Evolutionary conservation across 345 rosid genomes (phyloP).

Genomic region (Ceriops tagal): DNA sequence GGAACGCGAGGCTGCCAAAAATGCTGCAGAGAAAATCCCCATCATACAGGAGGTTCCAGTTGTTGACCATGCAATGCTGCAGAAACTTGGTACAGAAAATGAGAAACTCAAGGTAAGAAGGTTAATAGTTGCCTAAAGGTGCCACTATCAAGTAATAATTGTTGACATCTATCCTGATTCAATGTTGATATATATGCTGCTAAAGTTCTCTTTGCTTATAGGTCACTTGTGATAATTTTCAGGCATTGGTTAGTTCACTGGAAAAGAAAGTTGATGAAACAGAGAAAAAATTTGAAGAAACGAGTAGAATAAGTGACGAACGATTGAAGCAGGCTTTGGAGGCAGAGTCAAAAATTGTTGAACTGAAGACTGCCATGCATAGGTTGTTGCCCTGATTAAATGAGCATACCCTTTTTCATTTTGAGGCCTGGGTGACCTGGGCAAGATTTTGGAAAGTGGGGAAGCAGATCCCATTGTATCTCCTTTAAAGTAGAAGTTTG

Average conservation of each 20-base stretch:
- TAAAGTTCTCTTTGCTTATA: constrained; percentile 2
- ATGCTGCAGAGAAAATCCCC: constrained; percentile 61
- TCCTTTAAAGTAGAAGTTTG: no score
- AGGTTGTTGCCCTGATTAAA: constrained; percentile 38
- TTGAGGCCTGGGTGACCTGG: neutral
- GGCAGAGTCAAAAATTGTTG: constrained; percentile 81
- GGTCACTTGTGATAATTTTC: constrained; percentile 26
- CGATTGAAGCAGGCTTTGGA: constrained; percentile 90
- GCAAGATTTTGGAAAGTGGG: no score
- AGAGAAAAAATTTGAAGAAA: constrained; percentile 78
- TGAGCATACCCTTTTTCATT: neutral
- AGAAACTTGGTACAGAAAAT: constrained; percentile 79
- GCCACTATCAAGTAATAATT: neutral
- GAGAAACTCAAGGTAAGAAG: constrained; percentile 79
- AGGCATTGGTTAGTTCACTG: constrained; percentile 75
- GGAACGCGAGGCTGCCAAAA: constrained; percentile 74
- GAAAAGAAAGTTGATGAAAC: constrained; percentile 89
- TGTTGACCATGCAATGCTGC: constrained; percentile 64
- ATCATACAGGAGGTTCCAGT: constrained; percentile 84
- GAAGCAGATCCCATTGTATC: no score
- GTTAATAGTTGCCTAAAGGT: constrained; percentile 4
- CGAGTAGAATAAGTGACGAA: constrained; percentile 74
- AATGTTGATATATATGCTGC: neutral
- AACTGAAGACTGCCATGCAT: constrained; percentile 84
- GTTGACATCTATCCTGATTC: neutral